phyloP scores from a whole-genome alignment of 305 asterid species.

The Fraxinus xanthoxyloides region DNA sequence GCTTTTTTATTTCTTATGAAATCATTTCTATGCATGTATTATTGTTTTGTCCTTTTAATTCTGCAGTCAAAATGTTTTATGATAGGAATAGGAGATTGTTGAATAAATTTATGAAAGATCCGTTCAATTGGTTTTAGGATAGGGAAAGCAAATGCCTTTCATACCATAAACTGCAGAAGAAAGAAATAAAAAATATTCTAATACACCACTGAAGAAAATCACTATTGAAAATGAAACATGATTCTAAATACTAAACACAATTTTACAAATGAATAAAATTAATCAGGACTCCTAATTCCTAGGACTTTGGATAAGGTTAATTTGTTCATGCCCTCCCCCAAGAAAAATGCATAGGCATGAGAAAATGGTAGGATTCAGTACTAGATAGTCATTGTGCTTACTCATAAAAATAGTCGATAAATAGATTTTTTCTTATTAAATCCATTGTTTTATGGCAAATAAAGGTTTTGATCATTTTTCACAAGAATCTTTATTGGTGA shows the following conservation, averaged over 20 bases:
- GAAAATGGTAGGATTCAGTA: not conserved
- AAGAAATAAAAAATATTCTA: too few relatives aligned
- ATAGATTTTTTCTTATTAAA: not conserved
- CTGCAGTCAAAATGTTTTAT: not conserved
- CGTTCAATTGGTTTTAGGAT: not conserved
- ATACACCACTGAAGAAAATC: not conserved
- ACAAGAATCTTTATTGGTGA: too few relatives aligned
- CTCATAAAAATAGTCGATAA: not conserved
- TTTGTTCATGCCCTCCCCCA: constrained; percentile 1
- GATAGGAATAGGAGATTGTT: not conserved
- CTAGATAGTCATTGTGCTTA: not conserved
- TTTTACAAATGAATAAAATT: not conserved
- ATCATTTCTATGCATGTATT: not conserved
- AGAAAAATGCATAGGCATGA: not conserved
- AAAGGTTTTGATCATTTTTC: too few relatives aligned
- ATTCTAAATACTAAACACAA: not conserved
- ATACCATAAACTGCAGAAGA: not conserved
- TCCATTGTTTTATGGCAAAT: too few relatives aligned
- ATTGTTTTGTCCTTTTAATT: not conserved
- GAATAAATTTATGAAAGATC: not conserved
- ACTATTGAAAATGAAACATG: not conserved
- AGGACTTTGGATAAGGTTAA: constrained; percentile 2
- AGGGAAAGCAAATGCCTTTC: not conserved
- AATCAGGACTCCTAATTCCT: not conserved
- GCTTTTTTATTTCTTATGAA: not conserved